Evolutionary conservation across 176 grass and related monocot species (phyloP).

Genomic region (Oryza meyeriana): DNA sequence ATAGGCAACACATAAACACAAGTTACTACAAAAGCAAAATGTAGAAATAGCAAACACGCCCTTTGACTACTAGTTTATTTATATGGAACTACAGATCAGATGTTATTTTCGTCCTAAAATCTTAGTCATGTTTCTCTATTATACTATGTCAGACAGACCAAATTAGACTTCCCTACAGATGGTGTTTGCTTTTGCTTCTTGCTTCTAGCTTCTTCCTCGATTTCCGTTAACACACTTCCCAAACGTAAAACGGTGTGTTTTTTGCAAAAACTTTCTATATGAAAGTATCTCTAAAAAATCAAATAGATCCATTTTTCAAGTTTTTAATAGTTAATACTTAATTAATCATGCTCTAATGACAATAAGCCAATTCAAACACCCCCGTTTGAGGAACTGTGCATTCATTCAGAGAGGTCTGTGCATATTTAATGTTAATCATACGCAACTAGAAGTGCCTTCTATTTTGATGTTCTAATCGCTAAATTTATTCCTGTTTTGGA

Average conservation of each 20-base stretch:
- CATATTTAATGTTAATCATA: not conserved
- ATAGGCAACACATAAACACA: not conserved
- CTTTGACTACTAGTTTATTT: constrained; percentile 7
- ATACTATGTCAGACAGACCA: not conserved
- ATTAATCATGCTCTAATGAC: too few relatives aligned
- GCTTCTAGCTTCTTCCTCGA: too few relatives aligned
- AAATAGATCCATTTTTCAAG: too few relatives aligned
- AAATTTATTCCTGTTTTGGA: constrained; percentile 18
- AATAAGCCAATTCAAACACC: too few relatives aligned
- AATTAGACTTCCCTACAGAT: not conserved
- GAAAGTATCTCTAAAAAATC: too few relatives aligned
- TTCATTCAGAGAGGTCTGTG: too few relatives aligned
- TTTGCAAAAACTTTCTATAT: too few relatives aligned
- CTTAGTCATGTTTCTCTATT: not conserved
- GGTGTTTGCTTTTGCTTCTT: too few relatives aligned
- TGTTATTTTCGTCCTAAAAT: not conserved
- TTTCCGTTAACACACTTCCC: too few relatives aligned
- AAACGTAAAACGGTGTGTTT: too few relatives aligned
- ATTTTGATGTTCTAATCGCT: not conserved
- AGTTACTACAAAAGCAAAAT: not conserved
- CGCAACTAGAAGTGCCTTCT: not conserved
- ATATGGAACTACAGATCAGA: not conserved
- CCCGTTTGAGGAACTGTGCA: too few relatives aligned
- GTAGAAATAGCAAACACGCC: not conserved
- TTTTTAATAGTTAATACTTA: too few relatives aligned